phyloP scores from a whole-genome alignment of 2,329 filamentous ascomycete genomes.

The Ceratocystis albifundus region DNA sequence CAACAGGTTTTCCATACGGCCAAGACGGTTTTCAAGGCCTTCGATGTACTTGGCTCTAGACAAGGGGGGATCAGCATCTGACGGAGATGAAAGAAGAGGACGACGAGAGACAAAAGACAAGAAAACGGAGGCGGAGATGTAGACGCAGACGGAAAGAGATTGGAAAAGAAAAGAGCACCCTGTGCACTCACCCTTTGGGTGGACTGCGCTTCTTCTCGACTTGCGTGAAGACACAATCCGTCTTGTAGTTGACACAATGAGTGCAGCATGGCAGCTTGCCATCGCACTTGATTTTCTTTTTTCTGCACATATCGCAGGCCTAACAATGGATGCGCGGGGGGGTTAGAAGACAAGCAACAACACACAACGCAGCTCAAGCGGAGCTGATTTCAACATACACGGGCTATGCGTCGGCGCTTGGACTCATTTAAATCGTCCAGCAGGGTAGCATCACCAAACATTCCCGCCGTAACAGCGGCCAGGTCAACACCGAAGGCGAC shows the following conservation, averaged over 20 bases:
- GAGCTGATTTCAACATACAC: constrained; percentile 41
- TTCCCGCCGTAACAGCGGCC: constrained; percentile 39
- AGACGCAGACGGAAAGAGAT: not conserved
- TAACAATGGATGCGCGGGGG: constrained; percentile 29
- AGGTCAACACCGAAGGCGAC: constrained; percentile 43
- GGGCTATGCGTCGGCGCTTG: constrained; percentile 78
- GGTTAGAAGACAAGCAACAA: not conserved
- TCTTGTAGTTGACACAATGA: constrained; percentile 96
- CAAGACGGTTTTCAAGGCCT: constrained; percentile 83
- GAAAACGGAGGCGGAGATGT: not conserved
- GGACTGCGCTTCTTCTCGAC: constrained; percentile 98
- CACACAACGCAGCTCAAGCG: not conserved
- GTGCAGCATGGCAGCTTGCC: constrained; percentile 90
- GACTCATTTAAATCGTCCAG: constrained; percentile 64
- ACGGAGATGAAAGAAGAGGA: constrained; percentile 4
- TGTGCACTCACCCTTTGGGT: constrained; percentile 67
- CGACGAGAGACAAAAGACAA: not conserved
- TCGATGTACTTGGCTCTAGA: constrained; percentile 91
- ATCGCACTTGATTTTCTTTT: constrained; percentile 97
- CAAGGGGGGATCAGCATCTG: not conserved
- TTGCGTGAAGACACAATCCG: constrained; percentile 91
- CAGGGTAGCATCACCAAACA: constrained; percentile 47
- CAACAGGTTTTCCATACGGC: constrained; percentile 89
- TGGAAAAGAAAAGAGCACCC: too few relatives aligned
- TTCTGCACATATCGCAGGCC: constrained; percentile 94